Evolutionary conservation across 345 rosid genomes (phyloP).

Genomic region (Pistacia integerrima): DNA sequence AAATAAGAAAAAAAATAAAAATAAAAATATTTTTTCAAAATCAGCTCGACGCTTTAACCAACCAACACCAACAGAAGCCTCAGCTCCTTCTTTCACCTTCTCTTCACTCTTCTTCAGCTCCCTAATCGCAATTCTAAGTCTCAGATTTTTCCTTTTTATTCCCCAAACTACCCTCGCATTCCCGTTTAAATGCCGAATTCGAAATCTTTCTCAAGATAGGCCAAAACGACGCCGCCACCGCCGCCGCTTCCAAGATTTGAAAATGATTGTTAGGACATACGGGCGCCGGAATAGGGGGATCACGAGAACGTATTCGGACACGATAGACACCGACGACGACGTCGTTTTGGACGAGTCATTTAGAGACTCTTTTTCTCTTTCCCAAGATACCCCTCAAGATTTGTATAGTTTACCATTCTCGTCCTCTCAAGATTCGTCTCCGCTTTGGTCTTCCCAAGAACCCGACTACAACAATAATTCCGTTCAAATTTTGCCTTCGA

Average conservation of each 20-base stretch:
- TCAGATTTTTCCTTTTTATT: neutral
- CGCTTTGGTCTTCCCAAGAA: constrained; percentile 56
- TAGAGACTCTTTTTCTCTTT: constrained; percentile 35
- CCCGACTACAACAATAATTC: constrained; percentile 23
- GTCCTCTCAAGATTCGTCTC: constrained; percentile 73
- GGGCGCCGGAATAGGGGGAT: constrained; percentile 80
- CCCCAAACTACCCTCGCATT: constrained; percentile 21
- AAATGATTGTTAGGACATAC: constrained; percentile 88
- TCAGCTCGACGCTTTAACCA: neutral
- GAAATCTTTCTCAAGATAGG: neutral
- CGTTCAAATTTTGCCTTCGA: neutral
- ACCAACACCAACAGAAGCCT: neutral
- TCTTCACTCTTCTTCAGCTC: neutral
- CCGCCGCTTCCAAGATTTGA: constrained; percentile 4
- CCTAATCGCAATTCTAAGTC: neutral
- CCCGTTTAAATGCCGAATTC: constrained; percentile 24
- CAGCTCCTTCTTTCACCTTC: neutral
- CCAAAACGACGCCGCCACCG: constrained; percentile 11
- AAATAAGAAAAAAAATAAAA: neutral
- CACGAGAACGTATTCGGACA: constrained; percentile 49
- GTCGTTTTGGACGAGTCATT: constrained; percentile 40
- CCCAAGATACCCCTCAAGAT: constrained; percentile 62
- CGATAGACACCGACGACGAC: constrained; percentile 44
- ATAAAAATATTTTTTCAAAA: neutral
- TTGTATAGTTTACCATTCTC: constrained; percentile 53